A percentile compares a stretch with the other conserved stretches of the same genome.
phyloP scores from a whole-genome alignment of 805 yeast genomes.

The Hemisphaericaspora nanyangensis region DNA sequence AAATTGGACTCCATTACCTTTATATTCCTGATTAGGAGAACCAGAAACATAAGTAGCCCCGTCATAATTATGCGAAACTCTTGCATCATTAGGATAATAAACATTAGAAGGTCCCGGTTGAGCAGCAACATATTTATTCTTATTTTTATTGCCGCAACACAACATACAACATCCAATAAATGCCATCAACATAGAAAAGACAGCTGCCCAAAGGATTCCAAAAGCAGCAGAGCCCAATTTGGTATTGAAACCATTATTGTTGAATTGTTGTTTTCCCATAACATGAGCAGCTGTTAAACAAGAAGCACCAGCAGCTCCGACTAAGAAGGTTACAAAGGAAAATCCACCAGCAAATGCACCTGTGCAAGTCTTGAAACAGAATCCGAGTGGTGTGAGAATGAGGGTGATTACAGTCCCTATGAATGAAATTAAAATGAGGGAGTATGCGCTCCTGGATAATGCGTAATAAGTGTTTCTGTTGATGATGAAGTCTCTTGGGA shows the following conservation, averaged over 20 bases:
- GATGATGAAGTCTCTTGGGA: conserved; percentile 52
- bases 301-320: conserved; percentile 43
- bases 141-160: not conserved
- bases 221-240: conserved; percentile 47
- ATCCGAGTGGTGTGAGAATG: conserved; percentile 4
- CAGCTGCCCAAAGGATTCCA: conserved; percentile 60
- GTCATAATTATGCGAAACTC: not conserved
- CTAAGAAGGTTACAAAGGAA: conserved; percentile 32
- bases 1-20: too few species aligned
- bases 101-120: not conserved
- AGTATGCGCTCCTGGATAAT: conserved; percentile 48
- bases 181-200: conserved; percentile 15
- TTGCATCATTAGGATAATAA: not conserved
- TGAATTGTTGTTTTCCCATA: conserved; percentile 48
- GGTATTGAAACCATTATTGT: conserved; percentile 38
- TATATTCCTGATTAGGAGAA: too few species aligned
- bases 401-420: conserved; percentile 51
- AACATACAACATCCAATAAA: conserved; percentile 8
- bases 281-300: conserved; percentile 54
- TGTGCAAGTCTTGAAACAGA: conserved; percentile 3
- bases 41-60: conserved; percentile 1
- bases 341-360: conserved; percentile 3
- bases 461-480: conserved; percentile 56
- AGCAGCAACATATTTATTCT: not conserved
- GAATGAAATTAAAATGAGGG: conserved; percentile 47